Evolutionary conservation across 129 eudicot genomes (phyloP), one percentile per base, ranked within the genome.

Genomic region (carrot (Daucus carota)): DNA sequence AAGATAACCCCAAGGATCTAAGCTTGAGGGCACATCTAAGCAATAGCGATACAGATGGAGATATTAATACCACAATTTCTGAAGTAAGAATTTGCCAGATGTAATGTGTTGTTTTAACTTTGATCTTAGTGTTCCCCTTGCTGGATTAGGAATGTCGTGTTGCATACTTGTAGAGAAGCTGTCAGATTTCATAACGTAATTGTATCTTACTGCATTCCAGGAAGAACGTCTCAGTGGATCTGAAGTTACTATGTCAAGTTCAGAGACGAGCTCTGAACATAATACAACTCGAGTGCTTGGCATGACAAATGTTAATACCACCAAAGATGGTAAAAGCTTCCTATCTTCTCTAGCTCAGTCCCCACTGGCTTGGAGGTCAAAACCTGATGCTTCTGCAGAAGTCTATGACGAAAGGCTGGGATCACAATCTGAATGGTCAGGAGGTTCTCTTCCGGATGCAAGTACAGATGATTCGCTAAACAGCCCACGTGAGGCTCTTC

Each of bases 191-290:
- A 75, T 73, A 28, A 60, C 13, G 1, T 62, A 41, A 59, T 73
- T 71, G 52, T 18, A 42, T 74, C 28, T 22, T 54, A 41, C 29
- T 33, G 32, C 50, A 43, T 45, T 38, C 42, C 84, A 95, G 99
- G 89, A 85, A 2, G 80, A 67, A 74, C 81, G 80, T 60, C 75
- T 84, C 57, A 86, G 36, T 84, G 99, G 87, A 85, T 95, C 99
- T 28, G 99, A 95, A 75, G 76, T 95, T 73, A 92, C 99, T 2
- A 72, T 86, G 45, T 91, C 99, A 44, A 85, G 92, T 84, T 87
- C 90, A 1, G 97, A 84, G 48, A 88, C 92, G 96, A 87, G 90
- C 73, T 89, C 90, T 3, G 96, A 93, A 75, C 87, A 87, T 14
- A 88, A 87, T 48, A 83, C 88, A 34, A 96, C 93, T 38, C 78